These are phyloP conservation scores for Verticillium isaacii DNA, from an alignment of 2,329 filamentous ascomycete genomes.

Conservation along the genomic window DNA sequence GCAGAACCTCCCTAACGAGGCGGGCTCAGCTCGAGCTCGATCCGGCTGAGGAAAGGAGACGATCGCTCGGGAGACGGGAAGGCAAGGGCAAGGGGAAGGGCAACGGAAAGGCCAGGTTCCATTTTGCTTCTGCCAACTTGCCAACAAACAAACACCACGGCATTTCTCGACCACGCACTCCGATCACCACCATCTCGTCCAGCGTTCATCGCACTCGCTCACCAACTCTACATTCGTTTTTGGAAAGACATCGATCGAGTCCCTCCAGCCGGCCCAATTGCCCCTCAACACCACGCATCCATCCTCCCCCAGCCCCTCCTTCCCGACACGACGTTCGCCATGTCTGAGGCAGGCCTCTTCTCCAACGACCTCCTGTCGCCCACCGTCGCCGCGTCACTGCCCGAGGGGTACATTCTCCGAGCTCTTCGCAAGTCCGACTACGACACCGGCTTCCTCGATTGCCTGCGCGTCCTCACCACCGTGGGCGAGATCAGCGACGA, in stretches of 20 bases:
- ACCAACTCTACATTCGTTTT: not conserved
- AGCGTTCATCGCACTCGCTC: not conserved
- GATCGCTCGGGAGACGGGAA: not conserved
- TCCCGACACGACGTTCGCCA: not conserved
- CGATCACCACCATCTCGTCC: not conserved
- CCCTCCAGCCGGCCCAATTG: not conserved
- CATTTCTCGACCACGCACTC: not conserved
- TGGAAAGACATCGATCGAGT: not conserved
- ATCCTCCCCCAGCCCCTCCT: not conserved
- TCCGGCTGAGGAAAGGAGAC: not conserved
- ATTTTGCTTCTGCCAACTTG: not conserved
- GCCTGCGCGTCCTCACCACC: constrained; percentile 84
- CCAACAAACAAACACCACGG: not conserved
- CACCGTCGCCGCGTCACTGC: constrained; percentile 65
- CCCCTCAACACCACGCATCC: not conserved
- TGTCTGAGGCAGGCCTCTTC: constrained; percentile 63
- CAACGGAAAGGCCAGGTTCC: not conserved
- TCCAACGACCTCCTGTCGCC: constrained; percentile 71
- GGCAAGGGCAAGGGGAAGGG: too few relatives aligned
- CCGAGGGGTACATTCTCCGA: constrained; percentile 77
- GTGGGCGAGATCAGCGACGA: constrained; percentile 80
- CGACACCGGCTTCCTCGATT: constrained; percentile 79
- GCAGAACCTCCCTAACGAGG: not conserved
- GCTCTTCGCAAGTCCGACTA: constrained; percentile 77
- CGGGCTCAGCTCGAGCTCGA: not conserved